Evolutionary conservation across 768 basidiomycete genomes (phyloP).

Genomic region (Xerocomellus amylosporus): DNA sequence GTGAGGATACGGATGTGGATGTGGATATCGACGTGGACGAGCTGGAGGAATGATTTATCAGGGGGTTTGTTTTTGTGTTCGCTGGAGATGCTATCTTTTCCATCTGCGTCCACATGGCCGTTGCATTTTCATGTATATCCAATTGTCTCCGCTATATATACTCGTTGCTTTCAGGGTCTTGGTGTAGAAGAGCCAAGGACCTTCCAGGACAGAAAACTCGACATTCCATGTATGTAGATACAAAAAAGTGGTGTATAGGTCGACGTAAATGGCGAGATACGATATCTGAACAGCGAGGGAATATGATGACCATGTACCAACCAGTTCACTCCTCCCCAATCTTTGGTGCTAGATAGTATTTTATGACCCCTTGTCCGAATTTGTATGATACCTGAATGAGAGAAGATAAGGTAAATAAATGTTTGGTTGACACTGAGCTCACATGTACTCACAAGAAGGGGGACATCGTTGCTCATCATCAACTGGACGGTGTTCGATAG

Average conservation of each 20-base stretch:
- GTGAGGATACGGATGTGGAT: constrained; percentile 12
- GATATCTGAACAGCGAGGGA: constrained; percentile 7
- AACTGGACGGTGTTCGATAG: constrained; percentile 72
- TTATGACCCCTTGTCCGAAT: constrained; percentile 84
- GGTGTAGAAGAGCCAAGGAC: neutral
- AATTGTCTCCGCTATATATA: constrained; percentile 15
- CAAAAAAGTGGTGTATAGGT: constrained; percentile 8
- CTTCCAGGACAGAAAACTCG: neutral
- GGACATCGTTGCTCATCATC: constrained; percentile 91
- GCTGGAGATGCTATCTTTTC: constrained; percentile 17
- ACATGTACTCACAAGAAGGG: constrained; percentile 62
- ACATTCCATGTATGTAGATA: constrained; percentile 6
- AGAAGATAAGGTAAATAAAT: neutral
- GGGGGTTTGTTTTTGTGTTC: neutral
- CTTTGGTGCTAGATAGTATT: constrained; percentile 96
- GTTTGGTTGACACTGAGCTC: neutral
- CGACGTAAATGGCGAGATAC: constrained; percentile 13
- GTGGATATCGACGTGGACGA: constrained; percentile 10
- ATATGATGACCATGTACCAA: constrained; percentile 4
- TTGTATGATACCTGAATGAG: constrained; percentile 73
- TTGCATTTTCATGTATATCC: constrained; percentile 5
- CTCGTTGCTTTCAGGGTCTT: constrained; percentile 6
- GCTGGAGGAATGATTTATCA: constrained; percentile 9
- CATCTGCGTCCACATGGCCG: neutral
- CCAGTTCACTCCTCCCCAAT: constrained; percentile 72